Base-by-base conservation (phyloP, 495 filamentous ascomycete genomes). In the Penicillium bialowiezense region DNA sequence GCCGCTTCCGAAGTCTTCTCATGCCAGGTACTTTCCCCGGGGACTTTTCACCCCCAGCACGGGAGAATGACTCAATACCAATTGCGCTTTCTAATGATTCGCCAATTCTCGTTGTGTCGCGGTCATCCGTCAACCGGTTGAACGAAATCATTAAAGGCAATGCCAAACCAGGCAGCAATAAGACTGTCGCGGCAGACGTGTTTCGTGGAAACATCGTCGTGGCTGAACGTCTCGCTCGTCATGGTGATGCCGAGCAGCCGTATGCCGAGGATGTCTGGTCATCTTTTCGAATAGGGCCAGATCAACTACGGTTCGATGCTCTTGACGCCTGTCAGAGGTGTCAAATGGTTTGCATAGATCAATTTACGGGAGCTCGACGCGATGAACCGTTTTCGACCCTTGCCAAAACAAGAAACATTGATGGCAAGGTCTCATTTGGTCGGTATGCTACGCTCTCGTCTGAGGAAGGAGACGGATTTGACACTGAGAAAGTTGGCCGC, bases 291-390 rank as follows among this genome's bases (percentile, higher is more conserved):
- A 70, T 78, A 18, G 71, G 71, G 0, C 49, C 68, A 0, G 46
- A 58, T 5, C 50, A 64, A 31, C 47, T 73, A 29, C 59, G 70
- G 3, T 86, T 89, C 43, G 75, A 88, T 56, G 81, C 91, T 50
- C 71, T 97, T 4, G 91, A 89, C 0, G 78, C 84, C 15, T 98
- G 93, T 59, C 78, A 91, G 29, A 71, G 93, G 13, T 98, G 93
- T 52, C 90, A 96, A 57, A 96, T 98, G 89, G 86, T 98, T 10
- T 97, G 92, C 62, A 80, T 97, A 36, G 83, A 98, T 52, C 93
- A 96, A 58, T 69, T 84, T 14, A 95, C 87, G 5, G 92, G 84
- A 0, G 76, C 82, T 38, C 87, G 82, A 65, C 79, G 83, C 33
- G 81, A 89, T 51, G 91, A 97, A 63, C 93, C 93, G 0, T 95